Evolutionary conservation across 2,329 filamentous ascomycete genomes (phyloP).

Genomic region (Achaetomium macrosporum): DNA sequence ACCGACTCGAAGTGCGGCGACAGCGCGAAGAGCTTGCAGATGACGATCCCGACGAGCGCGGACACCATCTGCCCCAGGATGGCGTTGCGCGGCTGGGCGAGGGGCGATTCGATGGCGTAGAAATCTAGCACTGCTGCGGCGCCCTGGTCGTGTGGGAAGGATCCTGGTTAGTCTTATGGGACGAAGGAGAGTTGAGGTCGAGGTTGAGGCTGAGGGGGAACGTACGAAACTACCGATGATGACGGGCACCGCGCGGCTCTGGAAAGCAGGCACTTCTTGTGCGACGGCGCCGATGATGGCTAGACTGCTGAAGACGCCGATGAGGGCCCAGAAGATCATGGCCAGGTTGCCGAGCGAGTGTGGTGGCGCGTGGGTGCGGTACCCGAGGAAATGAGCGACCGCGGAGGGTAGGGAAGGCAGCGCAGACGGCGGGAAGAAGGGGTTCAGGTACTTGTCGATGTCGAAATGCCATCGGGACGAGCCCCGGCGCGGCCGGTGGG

Average conservation of each 20-base stretch:
- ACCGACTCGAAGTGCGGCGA: slow-evolving; percentile 42
- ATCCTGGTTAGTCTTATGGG: background rate
- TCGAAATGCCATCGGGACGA: slow-evolving; percentile 53
- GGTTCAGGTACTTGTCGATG: slow-evolving; percentile 72
- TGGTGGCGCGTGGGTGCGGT: slow-evolving; percentile 39
- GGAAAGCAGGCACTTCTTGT: slow-evolving; percentile 48
- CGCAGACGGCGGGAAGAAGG: slow-evolving; percentile 59
- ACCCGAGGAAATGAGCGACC: slow-evolving; percentile 63
- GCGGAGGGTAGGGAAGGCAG: slow-evolving; percentile 58
- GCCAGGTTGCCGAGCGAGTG: slow-evolving; percentile 50
- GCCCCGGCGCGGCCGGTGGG: background rate
- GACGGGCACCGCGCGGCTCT: slow-evolving; percentile 47
- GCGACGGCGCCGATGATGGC: slow-evolving; percentile 54
- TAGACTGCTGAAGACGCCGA: slow-evolving; percentile 59
- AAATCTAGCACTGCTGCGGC: slow-evolving; percentile 73
- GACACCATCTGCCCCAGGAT: slow-evolving; percentile 62
- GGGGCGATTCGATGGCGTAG: slow-evolving; percentile 63
- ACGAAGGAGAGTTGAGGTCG: slow-evolving; percentile 1
- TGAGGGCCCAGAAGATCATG: slow-evolving; percentile 55
- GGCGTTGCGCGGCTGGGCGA: slow-evolving; percentile 67
- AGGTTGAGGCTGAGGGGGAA: slow-evolving; percentile 22
- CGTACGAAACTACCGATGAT: slow-evolving; percentile 67
- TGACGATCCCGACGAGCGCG: slow-evolving; percentile 52
- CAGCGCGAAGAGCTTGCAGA: slow-evolving; percentile 60
- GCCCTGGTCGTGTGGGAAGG: too few relatives aligned